Evolutionary conservation across 202 grass and related monocot species (phyloP).

Genomic region (Setaria viridis): DNA sequence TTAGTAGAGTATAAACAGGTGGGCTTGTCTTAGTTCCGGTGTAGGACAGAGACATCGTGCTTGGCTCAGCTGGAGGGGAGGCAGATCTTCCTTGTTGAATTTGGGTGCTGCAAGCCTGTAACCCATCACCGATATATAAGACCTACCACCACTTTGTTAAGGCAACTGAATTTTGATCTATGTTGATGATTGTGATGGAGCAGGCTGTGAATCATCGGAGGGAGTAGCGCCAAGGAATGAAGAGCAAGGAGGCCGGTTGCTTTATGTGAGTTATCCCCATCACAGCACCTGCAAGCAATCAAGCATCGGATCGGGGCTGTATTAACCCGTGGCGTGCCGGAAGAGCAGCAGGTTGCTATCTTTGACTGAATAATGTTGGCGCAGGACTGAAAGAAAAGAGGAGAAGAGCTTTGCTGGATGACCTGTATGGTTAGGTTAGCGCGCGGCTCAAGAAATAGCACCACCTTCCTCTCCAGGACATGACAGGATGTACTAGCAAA

Average conservation of each 20-base stretch:
- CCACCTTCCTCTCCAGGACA: too few relatives aligned
- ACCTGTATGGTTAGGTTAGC: neutral
- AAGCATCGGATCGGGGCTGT: neutral
- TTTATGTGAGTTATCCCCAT: neutral
- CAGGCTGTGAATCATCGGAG: slow-evolving; percentile 4
- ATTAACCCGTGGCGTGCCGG: slow-evolving; percentile 36
- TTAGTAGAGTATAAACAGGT: slow-evolving; percentile 33
- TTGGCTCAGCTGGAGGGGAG: slow-evolving; percentile 43
- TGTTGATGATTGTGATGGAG: slow-evolving; percentile 35
- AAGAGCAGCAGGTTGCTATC: slow-evolving; percentile 22
- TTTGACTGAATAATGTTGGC: slow-evolving; percentile 33
- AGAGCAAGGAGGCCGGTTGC: neutral
- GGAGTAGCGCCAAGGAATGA: neutral
- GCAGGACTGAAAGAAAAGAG: neutral
- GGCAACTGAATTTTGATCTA: slow-evolving; percentile 34
- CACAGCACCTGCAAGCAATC: slow-evolving; percentile 18
- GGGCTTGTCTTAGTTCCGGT: neutral
- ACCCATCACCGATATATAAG: neutral
- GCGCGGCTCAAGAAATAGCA: slow-evolving; percentile 29
- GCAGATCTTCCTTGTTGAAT: too few relatives aligned
- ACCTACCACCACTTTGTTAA: neutral
- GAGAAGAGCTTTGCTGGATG: too few relatives aligned
- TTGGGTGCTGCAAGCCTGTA: slow-evolving; percentile 27
- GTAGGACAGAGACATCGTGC: slow-evolving; percentile 46
- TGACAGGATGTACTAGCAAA: neutral